A percentile compares a stretch with the other conserved stretches of the same genome.
These are phyloP conservation scores for Hyaloperonospora arabidopsidis DNA, from an alignment of 352 stramenopile genomes.

Conservation along the genomic window DNA sequence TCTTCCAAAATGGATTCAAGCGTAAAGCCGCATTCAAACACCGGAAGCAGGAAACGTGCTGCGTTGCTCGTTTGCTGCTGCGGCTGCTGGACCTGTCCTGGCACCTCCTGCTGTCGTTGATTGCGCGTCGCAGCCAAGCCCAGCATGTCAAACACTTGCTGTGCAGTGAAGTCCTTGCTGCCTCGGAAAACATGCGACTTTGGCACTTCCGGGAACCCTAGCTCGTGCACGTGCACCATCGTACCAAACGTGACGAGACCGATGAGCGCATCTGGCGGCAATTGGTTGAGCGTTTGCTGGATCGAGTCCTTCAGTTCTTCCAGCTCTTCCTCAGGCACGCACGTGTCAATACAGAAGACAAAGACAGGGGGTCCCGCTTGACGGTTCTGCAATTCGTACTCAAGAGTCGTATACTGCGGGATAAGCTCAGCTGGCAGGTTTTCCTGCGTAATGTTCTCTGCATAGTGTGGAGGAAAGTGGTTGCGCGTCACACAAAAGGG, in stretches of 20 bases:
- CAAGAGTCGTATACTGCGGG: constrained; percentile 97
- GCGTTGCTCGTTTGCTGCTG: constrained; percentile 81
- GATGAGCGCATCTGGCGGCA: constrained; percentile 95
- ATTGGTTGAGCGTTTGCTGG: constrained; percentile 95
- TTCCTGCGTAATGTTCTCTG: constrained; percentile 96
- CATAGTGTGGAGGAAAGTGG: constrained; percentile 93
- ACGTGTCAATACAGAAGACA: constrained; percentile 98
- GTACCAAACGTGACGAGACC: constrained; percentile 98
- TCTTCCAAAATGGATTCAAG: constrained; percentile 98
- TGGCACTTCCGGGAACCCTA: constrained; percentile 92
- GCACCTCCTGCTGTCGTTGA: constrained; percentile 37
- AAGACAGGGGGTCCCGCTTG: constrained; percentile 95
- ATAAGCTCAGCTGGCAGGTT: constrained; percentile 99
- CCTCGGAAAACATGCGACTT: constrained; percentile 98
- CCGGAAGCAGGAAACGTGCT: constrained; percentile 92
- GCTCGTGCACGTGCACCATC: constrained; percentile 98
- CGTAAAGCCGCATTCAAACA: constrained; percentile 94
- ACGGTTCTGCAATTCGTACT: constrained; percentile 96
- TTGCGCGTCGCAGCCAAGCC: constrained; percentile 75
- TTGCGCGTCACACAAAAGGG: constrained; percentile 98
- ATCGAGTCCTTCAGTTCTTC: constrained; percentile 97
- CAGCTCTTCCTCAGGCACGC: constrained; percentile 93
- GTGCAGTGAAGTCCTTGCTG: constrained; percentile 95
- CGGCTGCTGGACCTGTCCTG: constrained; percentile 54
- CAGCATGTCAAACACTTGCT: constrained; percentile 95